A percentile compares a stretch with the other conserved stretches of the same genome.
Conservation (phyloP, 176 grass and related monocot genomes). For the Zizania latifolia region DNA sequence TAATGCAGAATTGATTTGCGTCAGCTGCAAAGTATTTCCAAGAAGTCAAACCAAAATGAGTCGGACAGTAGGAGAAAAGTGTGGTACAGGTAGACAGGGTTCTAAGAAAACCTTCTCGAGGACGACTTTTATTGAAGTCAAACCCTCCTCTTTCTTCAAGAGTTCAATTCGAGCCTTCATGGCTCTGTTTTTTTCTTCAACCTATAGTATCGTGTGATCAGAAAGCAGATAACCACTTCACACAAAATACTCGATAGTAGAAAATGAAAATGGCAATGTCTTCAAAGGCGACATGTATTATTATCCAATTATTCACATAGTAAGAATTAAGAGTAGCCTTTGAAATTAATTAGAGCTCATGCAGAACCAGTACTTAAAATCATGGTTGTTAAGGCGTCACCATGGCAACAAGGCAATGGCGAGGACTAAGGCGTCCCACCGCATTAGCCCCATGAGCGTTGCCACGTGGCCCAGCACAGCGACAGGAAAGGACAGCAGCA, state of each 20-base stretch:
- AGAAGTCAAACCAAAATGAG: constrained; percentile 7
- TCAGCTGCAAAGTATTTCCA: constrained; percentile 29
- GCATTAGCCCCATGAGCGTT: too few relatives aligned
- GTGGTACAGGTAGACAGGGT: background rate
- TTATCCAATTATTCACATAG: background rate
- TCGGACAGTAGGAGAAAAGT: background rate
- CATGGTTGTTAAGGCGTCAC: too few relatives aligned
- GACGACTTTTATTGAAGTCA: background rate
- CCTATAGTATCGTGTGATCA: constrained; percentile 22
- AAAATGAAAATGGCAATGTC: background rate
- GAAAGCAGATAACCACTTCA: background rate
- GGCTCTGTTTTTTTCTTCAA: constrained; percentile 42
- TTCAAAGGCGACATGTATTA: background rate
- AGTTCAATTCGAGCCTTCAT: constrained; percentile 44
- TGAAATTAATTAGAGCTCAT: background rate
- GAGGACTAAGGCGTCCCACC: too few relatives aligned
- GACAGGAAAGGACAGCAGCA: too few relatives aligned
- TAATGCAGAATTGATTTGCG: constrained; percentile 11
- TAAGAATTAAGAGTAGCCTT: background rate
- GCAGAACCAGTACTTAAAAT: background rate
- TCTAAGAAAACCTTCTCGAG: constrained; percentile 40
- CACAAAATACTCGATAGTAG: background rate
- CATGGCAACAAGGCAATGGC: too few relatives aligned
- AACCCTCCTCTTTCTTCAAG: constrained; percentile 27
- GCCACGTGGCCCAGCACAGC: too few relatives aligned